Base-by-base conservation (phyloP, 1,139 yeast genomes). In the Schwanniomyces etchellsii region DNA sequence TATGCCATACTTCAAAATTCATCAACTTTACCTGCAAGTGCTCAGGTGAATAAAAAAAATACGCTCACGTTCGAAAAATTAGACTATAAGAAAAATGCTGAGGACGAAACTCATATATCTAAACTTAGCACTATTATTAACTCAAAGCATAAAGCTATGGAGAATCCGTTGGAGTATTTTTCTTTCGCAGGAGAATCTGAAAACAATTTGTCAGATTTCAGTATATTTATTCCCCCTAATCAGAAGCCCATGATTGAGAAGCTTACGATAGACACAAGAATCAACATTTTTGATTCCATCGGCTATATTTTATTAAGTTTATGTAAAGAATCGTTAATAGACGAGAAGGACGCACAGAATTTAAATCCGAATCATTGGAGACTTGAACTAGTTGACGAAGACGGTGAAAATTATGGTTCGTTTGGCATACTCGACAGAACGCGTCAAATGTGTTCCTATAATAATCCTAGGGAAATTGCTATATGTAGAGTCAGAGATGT, bases 321-420 rank as follows among this genome's bases (percentile, higher is more conserved):
- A 10, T 44, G 50, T 4, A 48, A 45, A 22, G 9, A 5, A n/a
- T 5, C 25, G 5, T 46, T 48, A 12, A 42, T 38, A 5, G 40
- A 42, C 2, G 35, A 36, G 16, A 38, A 38, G 4, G 48, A 46
- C 16, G 27, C 35, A 1, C 28, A 40, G 4, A 40, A 35, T 20
- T 40, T 57, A 30, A 69, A 79, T 39, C 83, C 86, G 0, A 80
- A 81, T 45, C 59, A 60, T 30, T 82, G 86, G 80, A 62, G 78
- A 32, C 44, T 81, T n/a, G 81, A 77, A 36, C 56, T 81, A 27
- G 82, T 78, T 1, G 93, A 82, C 47, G 91, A 81, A 37, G 89
- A 81, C 48, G 91, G 91, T 5, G 88, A 81, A 34, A 73, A 77
- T n/a, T 81, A 78, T 43, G 84, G 81, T 18, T 74, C 81, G 16